Base-by-base conservation (phyloP, 441 rosid genomes). In the Adansonia rubrostipa region DNA sequence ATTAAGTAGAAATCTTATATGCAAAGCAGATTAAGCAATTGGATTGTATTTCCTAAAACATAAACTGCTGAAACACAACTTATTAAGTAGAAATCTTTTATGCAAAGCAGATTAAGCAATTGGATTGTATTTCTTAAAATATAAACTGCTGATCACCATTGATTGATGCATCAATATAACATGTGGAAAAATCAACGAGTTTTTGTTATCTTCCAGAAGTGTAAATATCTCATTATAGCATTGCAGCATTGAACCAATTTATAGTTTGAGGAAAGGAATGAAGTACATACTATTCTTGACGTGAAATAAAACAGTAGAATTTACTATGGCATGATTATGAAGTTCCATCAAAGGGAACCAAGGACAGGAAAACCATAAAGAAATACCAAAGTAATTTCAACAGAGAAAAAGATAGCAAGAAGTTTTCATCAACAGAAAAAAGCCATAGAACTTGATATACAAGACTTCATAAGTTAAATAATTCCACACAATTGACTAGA, bases 311-410 rank as follows among this genome's bases (percentile, higher is more conserved):
- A 40, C 42, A 53, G 28, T 11, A 56, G 66, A 56, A 10, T 73
- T 19, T 15, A 73, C 56, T 2, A 60, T 9, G 14, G 15, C 24
- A 74, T 60, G 58, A 58, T 44, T 28, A 13, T 68, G 54, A 74
- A 60, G 44, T 60, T 60, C 56, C 51, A 40, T 44, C 15, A 44
- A 42, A 57, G 60, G 36, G 19, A 65, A 51, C 19, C 69, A 28
- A 19, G 19, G 22, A 44, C 48, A 74, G 47, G 4, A 60, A 45
- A 7, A n/a, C 19, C 56, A 36, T 22, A n/a, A 76, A n/a, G 36
- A 48, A 48, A 75, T 63, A 51, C 62, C 15, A 64, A 51, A 50
- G 48, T 17, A 75, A 28, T 64, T 75, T 15, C 45, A 64, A 64
- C 6, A 48, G 13, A 63, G 48, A 51, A 62, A 71, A 15, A 1